Percentiles rank a stretch among this genome's conserved stretches.
phyloP scores from a whole-genome alignment of 768 basidiomycete genomes.

The Auriscalpium vulgare region DNA sequence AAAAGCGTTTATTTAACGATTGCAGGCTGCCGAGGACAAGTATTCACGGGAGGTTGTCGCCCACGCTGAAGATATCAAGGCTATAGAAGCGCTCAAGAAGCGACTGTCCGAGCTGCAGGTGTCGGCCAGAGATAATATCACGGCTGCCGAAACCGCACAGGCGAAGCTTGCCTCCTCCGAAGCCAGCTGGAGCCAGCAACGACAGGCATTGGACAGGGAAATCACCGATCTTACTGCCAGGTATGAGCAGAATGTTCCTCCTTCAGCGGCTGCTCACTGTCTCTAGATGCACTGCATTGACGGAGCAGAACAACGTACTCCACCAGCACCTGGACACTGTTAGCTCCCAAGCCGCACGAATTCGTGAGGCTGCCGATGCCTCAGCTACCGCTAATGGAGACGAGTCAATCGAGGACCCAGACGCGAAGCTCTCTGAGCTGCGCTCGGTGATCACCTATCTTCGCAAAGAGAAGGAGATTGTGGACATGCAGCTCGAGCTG shows the following conservation, averaged over 20 bases:
- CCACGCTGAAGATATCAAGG: slow-evolving; percentile 80
- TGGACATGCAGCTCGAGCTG: slow-evolving; percentile 80
- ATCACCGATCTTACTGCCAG: slow-evolving; percentile 60
- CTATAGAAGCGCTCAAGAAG: slow-evolving; percentile 53
- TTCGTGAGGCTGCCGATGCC: slow-evolving; percentile 60
- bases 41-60: slow-evolving; percentile 77
- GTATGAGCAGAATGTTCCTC: slow-evolving; percentile 28
- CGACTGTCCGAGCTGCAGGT: slow-evolving; percentile 48
- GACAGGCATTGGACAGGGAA: slow-evolving; percentile 71
- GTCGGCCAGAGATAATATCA: slow-evolving; percentile 47
- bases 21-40: slow-evolving; percentile 67
- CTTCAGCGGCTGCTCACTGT: slow-evolving; percentile 1
- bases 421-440: slow-evolving; percentile 62
- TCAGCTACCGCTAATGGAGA: slow-evolving; percentile 34
- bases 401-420: slow-evolving; percentile 42
- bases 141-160: slow-evolving; percentile 64
- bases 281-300: slow-evolving; percentile 62
- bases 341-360: slow-evolving; percentile 74
- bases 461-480: slow-evolving; percentile 87
- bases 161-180: slow-evolving; percentile 68
- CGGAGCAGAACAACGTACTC: slow-evolving; percentile 65
- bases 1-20: neutral
- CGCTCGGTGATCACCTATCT: slow-evolving; percentile 76
- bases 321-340: slow-evolving; percentile 83
- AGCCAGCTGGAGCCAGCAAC: slow-evolving; percentile 75